These are phyloP conservation scores for Ascochyta koolunga DNA, from an alignment of 2,329 filamentous ascomycete species.

Conservation along the genomic window DNA sequence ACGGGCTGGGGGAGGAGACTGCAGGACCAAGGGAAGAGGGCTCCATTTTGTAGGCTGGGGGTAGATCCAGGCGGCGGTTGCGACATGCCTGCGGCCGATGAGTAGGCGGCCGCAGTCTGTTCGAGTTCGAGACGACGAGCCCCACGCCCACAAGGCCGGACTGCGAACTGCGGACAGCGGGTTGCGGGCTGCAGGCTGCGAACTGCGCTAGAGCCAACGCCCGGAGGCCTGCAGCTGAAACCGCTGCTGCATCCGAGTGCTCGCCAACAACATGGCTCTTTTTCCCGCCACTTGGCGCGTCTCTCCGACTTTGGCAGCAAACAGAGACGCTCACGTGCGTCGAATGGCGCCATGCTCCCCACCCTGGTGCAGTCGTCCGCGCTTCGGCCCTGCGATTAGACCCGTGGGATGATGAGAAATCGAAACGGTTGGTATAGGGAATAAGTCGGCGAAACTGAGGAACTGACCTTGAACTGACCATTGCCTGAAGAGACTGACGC, in stretches of 20 bases:
- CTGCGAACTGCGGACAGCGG: not conserved
- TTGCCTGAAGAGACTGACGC: too few relatives aligned
- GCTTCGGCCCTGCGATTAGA: slow-evolving; percentile 17
- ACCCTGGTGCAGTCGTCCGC: slow-evolving; percentile 8
- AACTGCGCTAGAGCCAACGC: not conserved
- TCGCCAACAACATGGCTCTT: slow-evolving; percentile 13
- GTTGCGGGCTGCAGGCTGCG: not conserved
- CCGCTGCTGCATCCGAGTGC: slow-evolving; percentile 18
- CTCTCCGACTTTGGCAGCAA: not conserved
- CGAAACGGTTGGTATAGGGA: slow-evolving; percentile 1
- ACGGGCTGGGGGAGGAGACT: not conserved
- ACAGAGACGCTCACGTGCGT: slow-evolving; percentile 21
- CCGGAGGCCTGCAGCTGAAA: slow-evolving; percentile 25
- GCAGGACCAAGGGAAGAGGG: slow-evolving; percentile 18
- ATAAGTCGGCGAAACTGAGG: slow-evolving; percentile 1
- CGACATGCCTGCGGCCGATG: slow-evolving; percentile 14
- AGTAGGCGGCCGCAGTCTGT: slow-evolving; percentile 9
- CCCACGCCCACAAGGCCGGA: not conserved
- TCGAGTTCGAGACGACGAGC: slow-evolving; percentile 17
- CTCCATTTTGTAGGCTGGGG: slow-evolving; percentile 22
- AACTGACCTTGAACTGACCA: too few relatives aligned
- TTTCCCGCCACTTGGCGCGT: slow-evolving; percentile 11
- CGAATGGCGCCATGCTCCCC: slow-evolving; percentile 18
- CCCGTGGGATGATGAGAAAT: slow-evolving; percentile 28
- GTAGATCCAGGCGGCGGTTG: slow-evolving; percentile 10